Conservation (phyloP, 495 filamentous ascomycete genomes). For the Tuber magnatum region DNA sequence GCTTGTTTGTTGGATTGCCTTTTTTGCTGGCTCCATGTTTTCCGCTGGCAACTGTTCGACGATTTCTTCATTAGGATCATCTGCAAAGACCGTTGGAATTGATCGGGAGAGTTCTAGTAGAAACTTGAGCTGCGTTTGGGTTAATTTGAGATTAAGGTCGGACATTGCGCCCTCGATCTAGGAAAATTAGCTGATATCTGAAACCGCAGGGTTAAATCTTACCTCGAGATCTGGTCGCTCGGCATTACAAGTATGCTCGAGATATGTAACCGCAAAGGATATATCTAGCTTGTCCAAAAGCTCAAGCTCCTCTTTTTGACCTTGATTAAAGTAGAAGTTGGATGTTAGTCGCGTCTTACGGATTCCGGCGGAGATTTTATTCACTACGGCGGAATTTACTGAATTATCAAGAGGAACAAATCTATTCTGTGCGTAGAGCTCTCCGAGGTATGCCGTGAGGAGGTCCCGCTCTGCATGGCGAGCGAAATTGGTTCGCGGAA, state of each 20-base stretch:
- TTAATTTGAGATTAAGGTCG: constrained; percentile 79
- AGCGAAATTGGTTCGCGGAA: constrained; percentile 62
- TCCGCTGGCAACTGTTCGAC: constrained; percentile 58
- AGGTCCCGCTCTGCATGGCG: constrained; percentile 56
- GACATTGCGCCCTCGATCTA: constrained; percentile 78
- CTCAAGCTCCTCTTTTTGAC: constrained; percentile 74
- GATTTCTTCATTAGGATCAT: constrained; percentile 61
- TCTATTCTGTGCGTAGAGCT: constrained; percentile 91
- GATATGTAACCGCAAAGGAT: constrained; percentile 80
- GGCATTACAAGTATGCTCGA: constrained; percentile 69
- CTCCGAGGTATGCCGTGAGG: constrained; percentile 86
- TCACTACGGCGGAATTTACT: constrained; percentile 63
- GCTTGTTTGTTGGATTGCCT: constrained; percentile 34
- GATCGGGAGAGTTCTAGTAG: constrained; percentile 74
- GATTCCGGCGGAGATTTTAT: constrained; percentile 85
- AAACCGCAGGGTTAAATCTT: background rate
- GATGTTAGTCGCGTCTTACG: constrained; percentile 86
- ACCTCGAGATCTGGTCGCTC: constrained; percentile 80
- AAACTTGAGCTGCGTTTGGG: constrained; percentile 84
- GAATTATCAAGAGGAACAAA: constrained; percentile 75
- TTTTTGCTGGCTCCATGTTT: constrained; percentile 49
- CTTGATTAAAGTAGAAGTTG: constrained; percentile 70
- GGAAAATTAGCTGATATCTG: constrained; percentile 9
- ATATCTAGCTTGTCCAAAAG: constrained; percentile 95
- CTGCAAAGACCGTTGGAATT: constrained; percentile 76